Conservation (phyloP, 371 early-diverging fungal species). For the Apophysomyces sp. region DNA sequence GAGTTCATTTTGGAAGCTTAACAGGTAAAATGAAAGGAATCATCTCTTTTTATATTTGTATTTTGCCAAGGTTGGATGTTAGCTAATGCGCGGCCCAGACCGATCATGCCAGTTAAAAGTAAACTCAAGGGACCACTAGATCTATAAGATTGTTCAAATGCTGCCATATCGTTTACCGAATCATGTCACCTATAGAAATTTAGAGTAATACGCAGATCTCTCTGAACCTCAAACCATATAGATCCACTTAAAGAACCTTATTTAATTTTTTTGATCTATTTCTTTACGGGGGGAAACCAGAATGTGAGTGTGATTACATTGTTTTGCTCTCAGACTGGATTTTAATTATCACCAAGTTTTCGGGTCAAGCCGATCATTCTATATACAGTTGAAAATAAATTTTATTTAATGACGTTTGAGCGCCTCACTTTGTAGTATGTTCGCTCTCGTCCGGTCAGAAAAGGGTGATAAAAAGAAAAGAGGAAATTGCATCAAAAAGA, state of each 20-base stretch:
- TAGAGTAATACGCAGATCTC: too few species aligned
- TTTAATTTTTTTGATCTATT: neutral
- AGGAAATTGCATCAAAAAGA: too few species aligned
- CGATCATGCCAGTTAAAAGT: constrained; percentile 7
- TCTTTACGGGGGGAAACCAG: neutral
- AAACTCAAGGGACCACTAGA: neutral
- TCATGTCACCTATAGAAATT: too few species aligned
- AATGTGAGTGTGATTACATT: neutral
- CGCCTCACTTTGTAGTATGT: too few species aligned
- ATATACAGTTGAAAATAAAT: too few species aligned
- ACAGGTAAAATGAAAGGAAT: neutral
- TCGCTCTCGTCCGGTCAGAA: too few species aligned
- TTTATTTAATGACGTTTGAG: too few species aligned
- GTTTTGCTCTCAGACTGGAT: neutral
- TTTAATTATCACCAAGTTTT: neutral
- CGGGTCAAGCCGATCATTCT: neutral
- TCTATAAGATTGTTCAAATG: too few species aligned
- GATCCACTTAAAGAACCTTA: neutral
- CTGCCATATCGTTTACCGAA: too few species aligned
- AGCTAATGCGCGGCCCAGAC: constrained; percentile 14
- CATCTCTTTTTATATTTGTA: constrained; percentile 10
- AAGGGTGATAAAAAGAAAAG: too few species aligned
- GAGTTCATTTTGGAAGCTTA: neutral
- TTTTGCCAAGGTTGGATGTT: neutral
- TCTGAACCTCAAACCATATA: too few species aligned